Base-by-base conservation (phyloP, 1,284 basidiomycete species). In the Apiotrichum brassicae region DNA sequence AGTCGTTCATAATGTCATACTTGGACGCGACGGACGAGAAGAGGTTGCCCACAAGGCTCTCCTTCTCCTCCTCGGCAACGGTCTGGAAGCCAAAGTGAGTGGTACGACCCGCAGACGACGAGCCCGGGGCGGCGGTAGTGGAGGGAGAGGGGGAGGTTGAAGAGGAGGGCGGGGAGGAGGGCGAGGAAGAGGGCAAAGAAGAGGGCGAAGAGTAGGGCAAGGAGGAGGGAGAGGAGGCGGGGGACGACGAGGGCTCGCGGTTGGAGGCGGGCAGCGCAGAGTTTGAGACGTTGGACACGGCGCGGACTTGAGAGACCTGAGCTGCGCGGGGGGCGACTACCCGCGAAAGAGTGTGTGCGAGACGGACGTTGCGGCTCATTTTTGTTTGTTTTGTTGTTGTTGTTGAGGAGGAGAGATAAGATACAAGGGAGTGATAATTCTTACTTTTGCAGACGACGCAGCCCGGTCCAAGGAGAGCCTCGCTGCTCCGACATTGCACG, bases 1-100 rank as follows among this genome's bases (percentile, higher is more conserved):
- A 90, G 69, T 98, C 95, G 78, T 99, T 99, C 93, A 98, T 97
- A 36, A 97, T 73, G 74, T 98, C 94, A 74, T 98, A 99, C 47
- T 83, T 89, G 35, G 88, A 87, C 36, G 95, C 92, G 48, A 99
- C 94, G 5, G 89, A 94, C 62, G 89, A 86, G 76, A 99, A 99
- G 48, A 99, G 93, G 56, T 81, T 80, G 60, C 87, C 89, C 51
- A 99, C 94, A 32, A 81, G 66, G 1, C 70, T 70, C 65, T 80
- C 79, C 64, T 82, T 95, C 39, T 79, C 72, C 41, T 85, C 82
- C 70, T 87, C 84, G 23, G 84, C 83, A 12, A 97, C 82, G 6
- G 83, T 86, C 73, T 79, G 82, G 79, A 90, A 95, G n/a, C 92
- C 92, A 68, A 97, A 97, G 46, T 94, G 93, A 1, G 90, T 81